These are phyloP conservation scores for Hypoxylon perforatum DNA, from an alignment of 495 filamentous ascomycete genomes.

Conservation along the genomic window DNA sequence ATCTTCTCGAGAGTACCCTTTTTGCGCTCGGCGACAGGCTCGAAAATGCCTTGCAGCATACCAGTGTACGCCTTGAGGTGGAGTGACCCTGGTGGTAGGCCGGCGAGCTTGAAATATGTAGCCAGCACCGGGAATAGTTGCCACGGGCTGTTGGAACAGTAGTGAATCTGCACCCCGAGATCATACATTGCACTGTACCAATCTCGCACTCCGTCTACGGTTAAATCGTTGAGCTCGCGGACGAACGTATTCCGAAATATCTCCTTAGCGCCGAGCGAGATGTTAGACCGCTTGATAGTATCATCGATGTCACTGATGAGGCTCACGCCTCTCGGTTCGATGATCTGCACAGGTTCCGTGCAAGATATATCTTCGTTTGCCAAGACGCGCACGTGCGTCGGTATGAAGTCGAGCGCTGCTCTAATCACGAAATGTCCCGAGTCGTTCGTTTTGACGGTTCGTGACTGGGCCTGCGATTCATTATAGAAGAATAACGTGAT, in stretches of 20 bases:
- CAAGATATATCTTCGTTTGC: conserved; percentile 87
- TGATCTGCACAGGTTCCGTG: conserved; percentile 77
- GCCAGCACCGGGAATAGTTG: conserved; percentile 91
- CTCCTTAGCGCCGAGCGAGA: conserved; percentile 84
- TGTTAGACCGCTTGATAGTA: conserved; percentile 95
- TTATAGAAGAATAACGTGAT: conserved; percentile 96
- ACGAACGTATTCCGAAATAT: conserved; percentile 97
- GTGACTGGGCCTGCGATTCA: conserved; percentile 76
- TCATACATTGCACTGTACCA: conserved; percentile 85
- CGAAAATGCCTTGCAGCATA: conserved; percentile 97
- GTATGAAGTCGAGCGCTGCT: conserved; percentile 85
- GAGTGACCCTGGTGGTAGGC: conserved; percentile 86
- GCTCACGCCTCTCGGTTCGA: conserved; percentile 84
- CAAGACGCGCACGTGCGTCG: conserved; percentile 86
- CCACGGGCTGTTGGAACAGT: conserved; percentile 96
- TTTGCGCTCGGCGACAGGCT: conserved; percentile 95
- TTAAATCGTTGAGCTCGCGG: conserved; percentile 82
- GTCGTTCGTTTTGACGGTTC: conserved; percentile 82
- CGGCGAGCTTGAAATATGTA: conserved; percentile 81
- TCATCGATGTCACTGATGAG: conserved; percentile 98
- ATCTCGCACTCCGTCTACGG: conserved; percentile 83
- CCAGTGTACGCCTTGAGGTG: conserved; percentile 96
- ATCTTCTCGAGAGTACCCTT: conserved; percentile 86
- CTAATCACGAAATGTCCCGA: conserved; percentile 86
- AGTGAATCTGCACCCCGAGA: conserved; percentile 86